Percentiles rank a stretch among this genome's conserved stretches.
Conservation (phyloP, 768 basidiomycete species). For the Pleurotus giganteus region DNA sequence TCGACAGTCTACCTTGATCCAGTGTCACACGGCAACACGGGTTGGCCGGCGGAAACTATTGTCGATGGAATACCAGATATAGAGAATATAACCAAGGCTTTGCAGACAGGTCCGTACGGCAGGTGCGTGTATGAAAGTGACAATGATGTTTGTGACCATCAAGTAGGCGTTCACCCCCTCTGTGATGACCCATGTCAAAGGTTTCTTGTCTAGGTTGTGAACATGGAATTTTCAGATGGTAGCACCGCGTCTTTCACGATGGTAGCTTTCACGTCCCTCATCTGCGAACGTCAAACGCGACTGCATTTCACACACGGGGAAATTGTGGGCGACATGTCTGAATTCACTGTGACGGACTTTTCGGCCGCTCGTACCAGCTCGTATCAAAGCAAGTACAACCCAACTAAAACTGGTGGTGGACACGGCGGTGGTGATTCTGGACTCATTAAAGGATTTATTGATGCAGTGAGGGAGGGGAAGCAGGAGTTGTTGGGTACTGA, state of each 20-base stretch:
- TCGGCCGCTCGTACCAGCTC: slow-evolving; percentile 35
- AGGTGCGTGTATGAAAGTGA: slow-evolving; percentile 80
- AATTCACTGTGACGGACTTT: slow-evolving; percentile 78
- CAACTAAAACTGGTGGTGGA: slow-evolving; percentile 59
- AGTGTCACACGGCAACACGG: slow-evolving; percentile 48
- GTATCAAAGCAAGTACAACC: slow-evolving; percentile 43
- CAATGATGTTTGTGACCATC: slow-evolving; percentile 90
- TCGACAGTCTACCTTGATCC: slow-evolving; percentile 85
- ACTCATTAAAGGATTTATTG: slow-evolving; percentile 70
- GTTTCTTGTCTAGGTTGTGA: slow-evolving; percentile 54
- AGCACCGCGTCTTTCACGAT: slow-evolving; percentile 86
- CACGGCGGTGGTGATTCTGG: slow-evolving; percentile 87
- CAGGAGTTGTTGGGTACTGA: slow-evolving; percentile 68
- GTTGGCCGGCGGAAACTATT: slow-evolving; percentile 68
- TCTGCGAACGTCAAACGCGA: slow-evolving; percentile 82
- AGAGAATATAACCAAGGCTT: slow-evolving; percentile 75
- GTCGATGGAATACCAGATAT: slow-evolving; percentile 86
- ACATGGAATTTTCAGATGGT: slow-evolving; percentile 81
- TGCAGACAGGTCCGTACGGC: slow-evolving; percentile 74
- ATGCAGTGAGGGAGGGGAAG: slow-evolving; percentile 64
- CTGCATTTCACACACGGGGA: slow-evolving; percentile 87
- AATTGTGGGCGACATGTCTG: slow-evolving; percentile 81
- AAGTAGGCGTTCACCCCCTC: slow-evolving; percentile 26
- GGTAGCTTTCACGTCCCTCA: slow-evolving; percentile 77
- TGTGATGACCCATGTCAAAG: neutral